These are phyloP conservation scores for Ganoderma leucocontextum DNA, from an alignment of 1,284 basidiomycete species.

Conservation along the genomic window DNA sequence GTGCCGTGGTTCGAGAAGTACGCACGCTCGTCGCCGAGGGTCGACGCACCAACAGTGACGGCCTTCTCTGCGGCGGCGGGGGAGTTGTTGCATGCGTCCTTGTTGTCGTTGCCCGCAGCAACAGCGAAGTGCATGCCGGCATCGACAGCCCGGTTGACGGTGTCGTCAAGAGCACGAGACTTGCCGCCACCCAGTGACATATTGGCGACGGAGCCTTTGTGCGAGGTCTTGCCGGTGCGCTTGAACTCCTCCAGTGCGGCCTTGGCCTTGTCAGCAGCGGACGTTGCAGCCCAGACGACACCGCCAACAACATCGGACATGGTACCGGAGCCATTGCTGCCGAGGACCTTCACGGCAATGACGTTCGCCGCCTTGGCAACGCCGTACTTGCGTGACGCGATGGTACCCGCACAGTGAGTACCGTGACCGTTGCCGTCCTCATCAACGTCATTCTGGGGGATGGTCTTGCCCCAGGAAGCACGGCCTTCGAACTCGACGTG, in stretches of 20 bases:
- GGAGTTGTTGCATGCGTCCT: constrained; percentile 73
- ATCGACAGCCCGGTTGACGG: constrained; percentile 88
- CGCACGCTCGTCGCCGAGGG: constrained; percentile 74
- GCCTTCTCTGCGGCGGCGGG: constrained; percentile 74
- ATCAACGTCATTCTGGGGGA: constrained; percentile 62
- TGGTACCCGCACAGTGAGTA: constrained; percentile 52
- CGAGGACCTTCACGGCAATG: constrained; percentile 97
- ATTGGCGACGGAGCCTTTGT: constrained; percentile 96
- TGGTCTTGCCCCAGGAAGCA: constrained; percentile 49
- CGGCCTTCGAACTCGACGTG: constrained; percentile 85
- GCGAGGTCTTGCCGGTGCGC: constrained; percentile 51
- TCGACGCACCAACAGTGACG: constrained; percentile 82
- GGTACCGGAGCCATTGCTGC: constrained; percentile 91
- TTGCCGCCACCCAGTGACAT: constrained; percentile 98
- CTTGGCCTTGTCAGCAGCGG: constrained; percentile 64
- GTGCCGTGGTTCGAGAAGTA: constrained; percentile 81
- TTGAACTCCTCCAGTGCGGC: constrained; percentile 71
- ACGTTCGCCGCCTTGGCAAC: constrained; percentile 95
- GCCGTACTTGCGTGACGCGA: constrained; percentile 70
- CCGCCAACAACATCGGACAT: constrained; percentile 96
- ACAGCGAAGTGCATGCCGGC: constrained; percentile 94
- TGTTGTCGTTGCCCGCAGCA: constrained; percentile 74
- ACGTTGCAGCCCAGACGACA: constrained; percentile 83
- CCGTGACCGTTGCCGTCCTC: constrained; percentile 52
- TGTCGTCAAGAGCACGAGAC: constrained; percentile 86